Base-by-base conservation (phyloP, 208 protist species). In the Trypanosoma conorhini region DNA sequence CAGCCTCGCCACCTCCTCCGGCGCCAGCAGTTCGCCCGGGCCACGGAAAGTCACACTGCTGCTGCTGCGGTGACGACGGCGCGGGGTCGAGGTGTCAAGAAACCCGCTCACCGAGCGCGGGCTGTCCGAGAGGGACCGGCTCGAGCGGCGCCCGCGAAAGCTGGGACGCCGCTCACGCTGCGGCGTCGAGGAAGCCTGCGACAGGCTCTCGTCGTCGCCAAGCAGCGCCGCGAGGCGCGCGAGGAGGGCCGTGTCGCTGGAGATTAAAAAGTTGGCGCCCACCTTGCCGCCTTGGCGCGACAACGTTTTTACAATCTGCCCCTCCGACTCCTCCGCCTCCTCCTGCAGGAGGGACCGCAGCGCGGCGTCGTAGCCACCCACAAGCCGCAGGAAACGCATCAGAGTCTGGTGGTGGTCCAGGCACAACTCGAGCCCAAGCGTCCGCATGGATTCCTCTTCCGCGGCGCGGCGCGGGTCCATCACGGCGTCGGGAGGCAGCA, bases 241-340 rank as follows among this genome's bases (percentile, higher is more conserved):
- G 19, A 82, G 19, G 38, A 79, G 63, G 30, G 81, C 72, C 2
- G 73, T 79, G 56, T 86, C 81, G 30, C 69, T 48, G 42, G 68
- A 38, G 13, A 86, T 68, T 22, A 86, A 64, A 46, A 76, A 77
- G 22, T 68, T 54, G 21, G 76, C 30, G n/a, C 35, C 64, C 24
- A 81, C 44, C 3, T 61, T 17, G 17, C 22, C 26, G 1, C 30
- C 57, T 44, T 67, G 2, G 24, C 48, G 28, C 50, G 12, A 21
- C 28, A 74, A 26, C 24, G 79, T 72, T 26, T 57, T 22, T 44
- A 19, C 66, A 7, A 80, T 58, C 31, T 62, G 55, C 10, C 35
- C 42, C 40, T 75, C 71, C n/a, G 75, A 30, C 46, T 66, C 62
- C 22, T 33, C 48, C 3, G 65, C 64, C 28, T 68, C 61, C 38